phyloP scores from a whole-genome alignment of 768 basidiomycete species.

The Leccinum aurantiacum region DNA sequence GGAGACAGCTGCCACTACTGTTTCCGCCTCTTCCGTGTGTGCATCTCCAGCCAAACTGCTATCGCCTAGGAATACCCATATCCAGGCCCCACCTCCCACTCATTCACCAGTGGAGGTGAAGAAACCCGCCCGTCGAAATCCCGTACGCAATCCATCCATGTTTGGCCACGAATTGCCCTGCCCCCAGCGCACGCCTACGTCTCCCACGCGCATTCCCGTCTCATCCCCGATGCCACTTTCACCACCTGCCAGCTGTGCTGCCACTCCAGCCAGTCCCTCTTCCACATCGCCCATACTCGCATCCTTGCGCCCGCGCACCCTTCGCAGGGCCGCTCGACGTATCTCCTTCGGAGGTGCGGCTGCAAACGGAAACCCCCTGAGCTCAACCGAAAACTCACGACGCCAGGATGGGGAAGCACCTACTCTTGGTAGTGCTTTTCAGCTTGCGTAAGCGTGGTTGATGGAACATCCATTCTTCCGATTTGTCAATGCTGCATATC shows the following conservation, averaged over 20 bases:
- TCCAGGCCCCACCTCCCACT: conserved; percentile 23
- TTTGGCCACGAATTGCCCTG: conserved; percentile 64
- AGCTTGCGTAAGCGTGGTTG: conserved; percentile 44
- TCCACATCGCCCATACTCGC: conserved; percentile 17
- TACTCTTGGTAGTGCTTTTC: conserved; percentile 71
- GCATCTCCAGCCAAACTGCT: conserved; percentile 19
- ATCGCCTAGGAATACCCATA: conserved; percentile 21
- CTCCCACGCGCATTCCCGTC: conserved; percentile 32
- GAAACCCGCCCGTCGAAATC: conserved; percentile 40
- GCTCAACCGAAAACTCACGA: conserved; percentile 33
- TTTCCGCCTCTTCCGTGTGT: conserved; percentile 21
- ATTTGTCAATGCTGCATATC: conserved; percentile 16
- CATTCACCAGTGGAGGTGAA: conserved; percentile 26
- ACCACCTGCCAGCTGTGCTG: conserved; percentile 11
- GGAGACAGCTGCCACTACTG: conserved; percentile 32
- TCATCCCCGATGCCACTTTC: conserved; percentile 28
- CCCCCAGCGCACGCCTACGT: conserved; percentile 36
- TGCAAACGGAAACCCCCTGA: conserved; percentile 32
- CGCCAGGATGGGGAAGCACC: conserved; percentile 34
- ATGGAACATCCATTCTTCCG: neutral
- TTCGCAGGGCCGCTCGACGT: conserved; percentile 44
- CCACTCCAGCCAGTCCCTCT: conserved; percentile 11
- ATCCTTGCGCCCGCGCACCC: conserved; percentile 27
- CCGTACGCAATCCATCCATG: conserved; percentile 62
- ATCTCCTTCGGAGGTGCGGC: conserved; percentile 66